Base-by-base conservation (phyloP, 2,329 filamentous ascomycete species). In the Cordyceps pruinosa region DNA sequence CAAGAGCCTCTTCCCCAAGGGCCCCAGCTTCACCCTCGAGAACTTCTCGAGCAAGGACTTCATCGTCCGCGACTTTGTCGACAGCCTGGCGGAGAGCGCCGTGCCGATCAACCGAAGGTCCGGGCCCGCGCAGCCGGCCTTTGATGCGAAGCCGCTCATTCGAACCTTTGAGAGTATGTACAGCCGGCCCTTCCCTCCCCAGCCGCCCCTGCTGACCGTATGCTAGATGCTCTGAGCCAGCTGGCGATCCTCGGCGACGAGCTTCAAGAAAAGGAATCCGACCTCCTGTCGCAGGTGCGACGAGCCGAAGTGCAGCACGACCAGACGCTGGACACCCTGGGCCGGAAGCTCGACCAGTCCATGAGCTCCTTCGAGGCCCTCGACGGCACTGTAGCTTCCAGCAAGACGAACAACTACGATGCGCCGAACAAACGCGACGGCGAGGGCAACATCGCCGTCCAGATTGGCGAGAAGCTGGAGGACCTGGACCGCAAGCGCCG, bases 41-140 rank as follows among this genome's bases (percentile, higher is more conserved):
- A 91, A 92, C 74, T 90, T 92, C 73, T 89, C 89, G 58, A 89
- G 80, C 70, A 89, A 89, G 66, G 94, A 97, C 74, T 99, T 97
- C 68, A 97, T 97, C 61, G 93, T 97, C 63, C 91, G 96, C 68
- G 94, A 99, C 75, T 99, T 99, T 70, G 87, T 99, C 65, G 95
- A 99, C 70, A 84, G 87, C 52, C 85, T 99, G 58, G 94, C 93
- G 51, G 92, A 97, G 61, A 88, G 80, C 64, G 89, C 90, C 23
- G 82, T 90, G 35, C 86, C 89, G n/a, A 78, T 81, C 23, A 89
- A 86, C 67, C 89, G 94, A 55, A 87, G 89, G 59, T 97, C 92
- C 15, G 85, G 83, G 8, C 80, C 82, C 61, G 77, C 76, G 60
- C 79, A 77, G 68, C 79, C 80, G 60, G 74, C 79, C 5, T 99